Conservation (phyloP, 2,329 filamentous ascomycete species). For the Xylariales sp. region DNA sequence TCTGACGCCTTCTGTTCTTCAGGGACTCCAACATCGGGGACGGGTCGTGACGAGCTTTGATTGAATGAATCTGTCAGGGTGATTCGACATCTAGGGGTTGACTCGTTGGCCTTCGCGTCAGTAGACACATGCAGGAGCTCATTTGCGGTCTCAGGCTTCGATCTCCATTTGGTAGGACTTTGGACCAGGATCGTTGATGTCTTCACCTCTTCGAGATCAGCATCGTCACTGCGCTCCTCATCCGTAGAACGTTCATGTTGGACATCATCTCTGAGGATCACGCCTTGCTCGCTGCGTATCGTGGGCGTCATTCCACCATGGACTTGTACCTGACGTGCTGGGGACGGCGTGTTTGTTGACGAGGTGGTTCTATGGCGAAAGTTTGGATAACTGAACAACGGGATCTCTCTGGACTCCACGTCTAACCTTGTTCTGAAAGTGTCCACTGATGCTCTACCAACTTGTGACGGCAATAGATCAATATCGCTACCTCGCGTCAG, state of each 20-base stretch:
- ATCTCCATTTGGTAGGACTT: not conserved
- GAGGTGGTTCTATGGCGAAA: slow-evolving; percentile 17
- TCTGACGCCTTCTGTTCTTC: too few relatives aligned
- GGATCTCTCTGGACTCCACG: slow-evolving; percentile 19
- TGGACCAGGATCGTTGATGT: not conserved
- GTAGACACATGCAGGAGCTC: not conserved
- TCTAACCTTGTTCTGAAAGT: slow-evolving; percentile 26
- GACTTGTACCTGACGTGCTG: slow-evolving; percentile 22
- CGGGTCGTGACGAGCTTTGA: not conserved
- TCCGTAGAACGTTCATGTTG: not conserved
- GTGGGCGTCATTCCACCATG: slow-evolving; percentile 20
- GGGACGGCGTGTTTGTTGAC: slow-evolving; percentile 22
- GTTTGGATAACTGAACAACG: slow-evolving; percentile 19
- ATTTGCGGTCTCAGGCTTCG: not conserved
- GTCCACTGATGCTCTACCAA: slow-evolving; percentile 24
- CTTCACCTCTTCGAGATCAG: not conserved
- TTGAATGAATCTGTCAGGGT: not conserved
- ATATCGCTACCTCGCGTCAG: slow-evolving; percentile 22
- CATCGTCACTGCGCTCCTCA: not conserved
- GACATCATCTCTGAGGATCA: slow-evolving; percentile 25
- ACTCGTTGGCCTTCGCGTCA: not conserved
- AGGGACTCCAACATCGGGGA: too few relatives aligned
- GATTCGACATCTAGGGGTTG: not conserved
- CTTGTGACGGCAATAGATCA: slow-evolving; percentile 27
- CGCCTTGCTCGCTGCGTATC: slow-evolving; percentile 27